These are phyloP conservation scores for Chytriomyces sp. DNA, from an alignment of 192 early-diverging fungal species.

Conservation along the genomic window DNA sequence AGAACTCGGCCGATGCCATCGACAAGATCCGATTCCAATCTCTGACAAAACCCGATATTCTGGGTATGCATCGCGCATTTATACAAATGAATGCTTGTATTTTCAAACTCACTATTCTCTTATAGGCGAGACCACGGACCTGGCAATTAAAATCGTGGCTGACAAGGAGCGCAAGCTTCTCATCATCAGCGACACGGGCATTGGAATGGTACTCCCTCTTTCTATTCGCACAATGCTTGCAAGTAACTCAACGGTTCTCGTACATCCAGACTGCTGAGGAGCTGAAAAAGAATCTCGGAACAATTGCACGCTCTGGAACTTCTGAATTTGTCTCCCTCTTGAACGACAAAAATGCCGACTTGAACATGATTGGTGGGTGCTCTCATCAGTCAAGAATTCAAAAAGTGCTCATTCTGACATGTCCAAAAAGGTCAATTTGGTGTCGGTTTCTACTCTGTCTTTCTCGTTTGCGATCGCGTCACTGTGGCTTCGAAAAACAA, in stretches of 20 bases:
- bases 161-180: slow-evolving; percentile 77
- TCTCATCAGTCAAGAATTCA: slow-evolving; percentile 14
- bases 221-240: not conserved
- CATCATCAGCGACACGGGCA: slow-evolving; percentile 88
- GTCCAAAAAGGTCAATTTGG: slow-evolving; percentile 91
- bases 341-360: slow-evolving; percentile 69
- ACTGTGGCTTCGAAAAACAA: slow-evolving; percentile 90
- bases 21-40: slow-evolving; percentile 88
- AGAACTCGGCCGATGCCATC: slow-evolving; percentile 92
- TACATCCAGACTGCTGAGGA: slow-evolving; percentile 68
- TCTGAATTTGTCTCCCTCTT: slow-evolving; percentile 83
- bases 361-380: slow-evolving; percentile 14
- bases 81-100: not conserved
- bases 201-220: slow-evolving; percentile 77
- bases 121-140: slow-evolving; percentile 55
- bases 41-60: slow-evolving; percentile 70
- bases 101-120: not conserved
- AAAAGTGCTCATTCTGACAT: not conserved
- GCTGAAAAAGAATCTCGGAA: slow-evolving; percentile 89
- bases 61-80: slow-evolving; percentile 37
- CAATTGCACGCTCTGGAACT: slow-evolving; percentile 98
- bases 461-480: slow-evolving; percentile 95
- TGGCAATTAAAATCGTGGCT: slow-evolving; percentile 83
- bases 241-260: not conserved
- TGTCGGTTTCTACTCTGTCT: slow-evolving; percentile 99